Evolutionary conservation across 2,329 filamentous ascomycete genomes (phyloP).

Genomic region (Fusarium coffeatum): DNA sequence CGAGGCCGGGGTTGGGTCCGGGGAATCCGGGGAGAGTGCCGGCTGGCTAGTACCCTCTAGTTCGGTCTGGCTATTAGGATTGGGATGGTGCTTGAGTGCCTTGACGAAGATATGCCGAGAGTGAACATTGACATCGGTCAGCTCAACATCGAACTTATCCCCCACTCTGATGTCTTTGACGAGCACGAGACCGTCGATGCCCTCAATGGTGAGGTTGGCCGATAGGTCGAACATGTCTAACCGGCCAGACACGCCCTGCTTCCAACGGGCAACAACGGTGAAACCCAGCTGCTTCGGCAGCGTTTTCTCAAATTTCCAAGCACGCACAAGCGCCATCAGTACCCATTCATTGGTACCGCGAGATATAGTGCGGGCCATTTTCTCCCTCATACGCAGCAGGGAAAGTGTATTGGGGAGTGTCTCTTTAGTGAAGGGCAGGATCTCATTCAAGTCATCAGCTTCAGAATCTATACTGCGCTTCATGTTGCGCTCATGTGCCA

Average conservation of each 20-base stretch:
- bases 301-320: conserved; percentile 65
- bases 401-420: conserved; percentile 60
- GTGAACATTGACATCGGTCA: conserved; percentile 66
- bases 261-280: conserved; percentile 56
- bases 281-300: conserved; percentile 63
- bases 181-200: conserved; percentile 53
- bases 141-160: conserved; percentile 67
- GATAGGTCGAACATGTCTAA: conserved; percentile 63
- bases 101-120: conserved; percentile 59
- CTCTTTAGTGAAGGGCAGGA: conserved; percentile 60
- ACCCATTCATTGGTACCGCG: conserved; percentile 65
- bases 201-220: conserved; percentile 56
- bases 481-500: conserved; percentile 59
- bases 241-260: conserved; percentile 53
- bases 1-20: conserved; percentile 29
- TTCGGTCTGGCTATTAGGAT: not conserved
- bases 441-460: conserved; percentile 48
- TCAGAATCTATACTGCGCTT: conserved; percentile 43
- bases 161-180: conserved; percentile 60
- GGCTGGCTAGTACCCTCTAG: conserved; percentile 18
- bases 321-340: conserved; percentile 69
- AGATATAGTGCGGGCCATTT: conserved; percentile 59
- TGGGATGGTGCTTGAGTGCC: conserved; percentile 50
- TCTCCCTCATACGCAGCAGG: conserved; percentile 64
- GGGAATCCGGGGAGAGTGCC: conserved; percentile 29